Conservation (phyloP, 768 basidiomycete species). For the Russula ochroleuca region DNA sequence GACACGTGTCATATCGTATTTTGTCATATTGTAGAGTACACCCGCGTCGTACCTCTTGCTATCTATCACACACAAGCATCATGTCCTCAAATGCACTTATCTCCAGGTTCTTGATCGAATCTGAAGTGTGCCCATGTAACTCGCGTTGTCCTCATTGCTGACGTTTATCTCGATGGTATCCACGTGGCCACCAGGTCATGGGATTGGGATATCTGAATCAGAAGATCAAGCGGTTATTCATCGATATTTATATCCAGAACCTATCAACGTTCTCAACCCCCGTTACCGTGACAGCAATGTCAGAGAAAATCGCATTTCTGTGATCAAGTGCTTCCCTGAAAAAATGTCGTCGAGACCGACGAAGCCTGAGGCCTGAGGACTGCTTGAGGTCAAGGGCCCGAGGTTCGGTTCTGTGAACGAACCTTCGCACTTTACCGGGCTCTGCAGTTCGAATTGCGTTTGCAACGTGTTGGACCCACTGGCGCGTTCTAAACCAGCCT, state of each 20-base stretch:
- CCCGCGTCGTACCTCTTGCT: neutral
- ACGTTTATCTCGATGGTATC: neutral
- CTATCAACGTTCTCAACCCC: no score
- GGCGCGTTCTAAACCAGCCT: neutral
- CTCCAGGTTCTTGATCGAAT: neutral
- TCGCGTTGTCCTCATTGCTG: no score
- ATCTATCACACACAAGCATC: neutral
- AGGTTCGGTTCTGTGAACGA: neutral
- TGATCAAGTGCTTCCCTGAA: no score
- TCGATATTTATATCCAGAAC: no score
- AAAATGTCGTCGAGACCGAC: no score
- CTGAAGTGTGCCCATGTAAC: neutral
- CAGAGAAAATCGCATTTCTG: no score
- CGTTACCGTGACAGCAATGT: no score
- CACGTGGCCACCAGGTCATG: no score
- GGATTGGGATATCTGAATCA: no score
- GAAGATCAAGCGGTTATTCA: no score
- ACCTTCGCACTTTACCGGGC: neutral
- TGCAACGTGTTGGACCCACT: conserved; percentile 3
- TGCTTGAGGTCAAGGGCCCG: no score
- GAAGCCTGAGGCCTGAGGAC: no score
- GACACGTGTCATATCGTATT: neutral
- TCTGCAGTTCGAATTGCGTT: neutral
- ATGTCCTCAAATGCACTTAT: neutral
- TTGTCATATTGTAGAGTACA: conserved; percentile 2